Percentiles rank a stretch among this genome's conserved stretches.
phyloP scores from a whole-genome alignment of 2,329 filamentous ascomycete species.

The Rugonectria rugulosa region DNA sequence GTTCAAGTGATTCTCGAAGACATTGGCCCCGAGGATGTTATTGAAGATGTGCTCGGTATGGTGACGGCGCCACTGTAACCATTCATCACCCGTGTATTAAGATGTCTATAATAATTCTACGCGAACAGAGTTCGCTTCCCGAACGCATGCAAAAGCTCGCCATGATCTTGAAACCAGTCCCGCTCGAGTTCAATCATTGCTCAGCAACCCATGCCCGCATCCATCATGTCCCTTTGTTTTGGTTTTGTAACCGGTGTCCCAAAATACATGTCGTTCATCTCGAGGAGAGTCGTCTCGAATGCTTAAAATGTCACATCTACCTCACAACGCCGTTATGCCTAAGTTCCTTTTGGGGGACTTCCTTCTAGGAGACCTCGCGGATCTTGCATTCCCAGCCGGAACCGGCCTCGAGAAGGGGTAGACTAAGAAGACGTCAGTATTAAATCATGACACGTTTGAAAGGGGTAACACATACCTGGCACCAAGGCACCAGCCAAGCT shows the following conservation, averaged over 20 bases:
- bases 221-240: slow-evolving; percentile 13
- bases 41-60: slow-evolving; percentile 68
- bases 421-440: slow-evolving; percentile 56
- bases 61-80: slow-evolving; percentile 59
- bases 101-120: slow-evolving; percentile 40
- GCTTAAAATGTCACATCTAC: slow-evolving; percentile 28
- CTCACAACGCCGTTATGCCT: slow-evolving; percentile 35
- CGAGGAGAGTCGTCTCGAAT: slow-evolving; percentile 23
- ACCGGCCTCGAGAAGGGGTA: slow-evolving; percentile 80
- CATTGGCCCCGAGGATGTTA: slow-evolving; percentile 66
- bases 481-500: slow-evolving; percentile 96
- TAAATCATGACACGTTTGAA: background rate
- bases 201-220: slow-evolving; percentile 18
- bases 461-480: slow-evolving; percentile 74
- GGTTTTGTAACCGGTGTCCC: slow-evolving; percentile 31
- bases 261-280: slow-evolving; percentile 33
- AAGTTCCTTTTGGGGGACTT: slow-evolving; percentile 64
- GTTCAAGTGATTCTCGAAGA: slow-evolving; percentile 72
- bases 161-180: slow-evolving; percentile 24
- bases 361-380: slow-evolving; percentile 70
- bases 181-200: slow-evolving; percentile 27
- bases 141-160: slow-evolving; percentile 28
- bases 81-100: slow-evolving; percentile 32
- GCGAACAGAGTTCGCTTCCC: slow-evolving; percentile 31
- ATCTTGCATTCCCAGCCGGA: slow-evolving; percentile 93